Evolutionary conservation across 768 basidiomycete species (phyloP).

Genomic region (Lyophyllum decastes): DNA sequence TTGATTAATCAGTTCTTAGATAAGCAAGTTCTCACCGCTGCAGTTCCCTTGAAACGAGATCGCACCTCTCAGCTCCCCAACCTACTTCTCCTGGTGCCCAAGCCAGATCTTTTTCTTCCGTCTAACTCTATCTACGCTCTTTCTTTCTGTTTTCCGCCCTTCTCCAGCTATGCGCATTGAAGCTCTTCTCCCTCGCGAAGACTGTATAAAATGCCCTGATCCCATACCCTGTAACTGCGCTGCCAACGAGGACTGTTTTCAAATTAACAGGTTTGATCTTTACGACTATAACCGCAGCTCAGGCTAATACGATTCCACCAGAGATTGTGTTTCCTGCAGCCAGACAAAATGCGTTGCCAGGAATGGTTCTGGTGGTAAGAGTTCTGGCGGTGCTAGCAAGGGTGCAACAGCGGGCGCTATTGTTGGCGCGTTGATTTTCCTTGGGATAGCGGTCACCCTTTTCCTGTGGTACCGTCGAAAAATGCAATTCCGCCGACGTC

Average conservation of each 20-base stretch:
- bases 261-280: slow-evolving; percentile 54
- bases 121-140: slow-evolving; percentile 28
- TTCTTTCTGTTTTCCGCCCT: slow-evolving; percentile 22
- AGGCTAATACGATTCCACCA: slow-evolving; percentile 26
- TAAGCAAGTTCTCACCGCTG: slow-evolving; percentile 9
- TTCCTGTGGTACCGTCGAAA: slow-evolving; percentile 71
- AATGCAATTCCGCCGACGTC: slow-evolving; percentile 39
- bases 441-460: slow-evolving; percentile 49
- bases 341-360: slow-evolving; percentile 51
- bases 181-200: slow-evolving; percentile 37
- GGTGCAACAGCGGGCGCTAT: slow-evolving; percentile 78
- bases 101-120: slow-evolving; percentile 15
- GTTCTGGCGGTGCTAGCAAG: slow-evolving; percentile 51
- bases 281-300: not conserved
- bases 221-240: slow-evolving; percentile 58
- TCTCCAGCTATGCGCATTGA: slow-evolving; percentile 31
- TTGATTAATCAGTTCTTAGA: slow-evolving; percentile 15
- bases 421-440: slow-evolving; percentile 61
- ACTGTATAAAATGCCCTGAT: slow-evolving; percentile 52
- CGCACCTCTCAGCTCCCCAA: not conserved
- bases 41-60: slow-evolving; percentile 9
- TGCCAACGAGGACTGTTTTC: slow-evolving; percentile 56
- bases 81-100: slow-evolving; percentile 16
- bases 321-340: slow-evolving; percentile 60
- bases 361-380: slow-evolving; percentile 16